Evolutionary conservation across 192 early-diverging fungal genomes (phyloP).

Genomic region (Phycomyces nitens): DNA sequence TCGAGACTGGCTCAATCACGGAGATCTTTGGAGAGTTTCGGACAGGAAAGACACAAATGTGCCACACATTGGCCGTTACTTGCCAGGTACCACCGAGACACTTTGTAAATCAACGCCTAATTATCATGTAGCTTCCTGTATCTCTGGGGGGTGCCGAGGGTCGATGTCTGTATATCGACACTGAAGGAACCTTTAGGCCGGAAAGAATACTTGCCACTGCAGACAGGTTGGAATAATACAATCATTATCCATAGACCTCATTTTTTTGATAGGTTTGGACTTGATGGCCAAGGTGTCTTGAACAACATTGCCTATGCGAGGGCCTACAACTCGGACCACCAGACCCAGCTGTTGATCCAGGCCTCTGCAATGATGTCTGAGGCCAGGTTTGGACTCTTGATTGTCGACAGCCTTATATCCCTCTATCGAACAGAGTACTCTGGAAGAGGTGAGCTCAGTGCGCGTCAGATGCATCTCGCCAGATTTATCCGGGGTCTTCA

Average conservation of each 20-base stretch:
- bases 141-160: conserved; percentile 91
- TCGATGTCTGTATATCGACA: conserved; percentile 95
- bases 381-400: conserved; percentile 72
- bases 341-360: conserved; percentile 77
- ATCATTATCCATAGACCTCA: background rate
- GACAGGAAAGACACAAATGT: conserved; percentile 95
- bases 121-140: conserved; percentile 71
- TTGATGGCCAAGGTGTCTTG: conserved; percentile 81
- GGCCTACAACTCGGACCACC: conserved; percentile 95
- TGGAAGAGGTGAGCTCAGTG: conserved; percentile 92
- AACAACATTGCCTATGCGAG: conserved; percentile 95
- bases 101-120: background rate
- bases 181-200: conserved; percentile 95
- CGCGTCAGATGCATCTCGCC: conserved; percentile 92
- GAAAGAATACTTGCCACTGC: conserved; percentile 81
- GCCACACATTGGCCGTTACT: conserved; percentile 94
- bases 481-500: conserved; percentile 81
- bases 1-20: conserved; percentile 96
- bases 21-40: conserved; percentile 99
- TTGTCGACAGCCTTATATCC: conserved; percentile 91
- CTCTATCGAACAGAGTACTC: conserved; percentile 96
- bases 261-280: conserved; percentile 33
- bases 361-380: conserved; percentile 91
- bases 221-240: conserved; percentile 46
- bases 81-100: conserved; percentile 62